Conservation (phyloP, 1,139 yeast species). For the Debaryomyces udenii region DNA sequence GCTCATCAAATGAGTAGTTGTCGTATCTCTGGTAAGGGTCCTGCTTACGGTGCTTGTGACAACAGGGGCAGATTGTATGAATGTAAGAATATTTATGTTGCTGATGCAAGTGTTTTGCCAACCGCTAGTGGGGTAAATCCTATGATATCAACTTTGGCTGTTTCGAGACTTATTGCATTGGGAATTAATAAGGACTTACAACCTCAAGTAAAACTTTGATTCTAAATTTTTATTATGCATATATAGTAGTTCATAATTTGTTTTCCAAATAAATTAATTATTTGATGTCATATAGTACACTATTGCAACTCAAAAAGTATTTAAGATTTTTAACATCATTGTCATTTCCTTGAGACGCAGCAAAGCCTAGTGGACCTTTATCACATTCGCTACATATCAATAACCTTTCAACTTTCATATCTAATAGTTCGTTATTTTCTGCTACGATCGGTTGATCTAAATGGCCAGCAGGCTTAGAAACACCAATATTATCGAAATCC, state of each 20-base stretch:
- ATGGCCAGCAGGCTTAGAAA: conserved; percentile 52
- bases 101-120: conserved; percentile 61
- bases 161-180: conserved; percentile 41
- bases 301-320: conserved; percentile 47
- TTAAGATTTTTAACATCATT: conserved; percentile 40
- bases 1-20: conserved; percentile 68
- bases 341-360: conserved; percentile 41
- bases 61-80: conserved; percentile 54
- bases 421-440: conserved; percentile 17
- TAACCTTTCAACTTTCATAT: conserved; percentile 48
- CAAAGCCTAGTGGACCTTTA: conserved; percentile 73
- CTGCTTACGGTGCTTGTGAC: conserved; percentile 53
- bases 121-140: conserved; percentile 65
- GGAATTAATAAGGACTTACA: conserved; percentile 40
- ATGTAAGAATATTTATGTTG: conserved; percentile 55
- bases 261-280: not conserved
- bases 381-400: conserved; percentile 76
- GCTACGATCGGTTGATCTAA: conserved; percentile 22
- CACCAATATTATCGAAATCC: conserved; percentile 80
- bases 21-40: conserved; percentile 55
- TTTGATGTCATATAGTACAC: conserved; percentile 41
- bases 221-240: not conserved
- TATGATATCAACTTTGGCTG: conserved; percentile 48
- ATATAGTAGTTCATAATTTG: not conserved
- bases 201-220: conserved; percentile 33